Conservation (phyloP, 306 rosid species). For the Cucumis sativus region Cucumber_9930_V3 NC_026659.2:14217001-14217500, state of each 20-base stretch:
- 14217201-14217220: neutral
- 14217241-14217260: neutral
- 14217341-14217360: neutral
- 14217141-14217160: neutral
- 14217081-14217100: slow-evolving; percentile 1
- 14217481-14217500: neutral
- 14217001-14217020: neutral
- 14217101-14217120: neutral
- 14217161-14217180: neutral
- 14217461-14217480: neutral
- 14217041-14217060: neutral
- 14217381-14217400: neutral
- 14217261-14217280: neutral
- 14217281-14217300: neutral
- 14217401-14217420: neutral
- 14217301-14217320: neutral
- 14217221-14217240: neutral
- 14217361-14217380: neutral
- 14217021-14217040: neutral
- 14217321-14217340: neutral
- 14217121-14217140: neutral
- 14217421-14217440: neutral
- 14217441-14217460: neutral
- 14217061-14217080: neutral
- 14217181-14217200: neutral